phyloP scores from a whole-genome alignment of 2,329 filamentous ascomycete genomes.

The Microdochium nivale region DNA sequence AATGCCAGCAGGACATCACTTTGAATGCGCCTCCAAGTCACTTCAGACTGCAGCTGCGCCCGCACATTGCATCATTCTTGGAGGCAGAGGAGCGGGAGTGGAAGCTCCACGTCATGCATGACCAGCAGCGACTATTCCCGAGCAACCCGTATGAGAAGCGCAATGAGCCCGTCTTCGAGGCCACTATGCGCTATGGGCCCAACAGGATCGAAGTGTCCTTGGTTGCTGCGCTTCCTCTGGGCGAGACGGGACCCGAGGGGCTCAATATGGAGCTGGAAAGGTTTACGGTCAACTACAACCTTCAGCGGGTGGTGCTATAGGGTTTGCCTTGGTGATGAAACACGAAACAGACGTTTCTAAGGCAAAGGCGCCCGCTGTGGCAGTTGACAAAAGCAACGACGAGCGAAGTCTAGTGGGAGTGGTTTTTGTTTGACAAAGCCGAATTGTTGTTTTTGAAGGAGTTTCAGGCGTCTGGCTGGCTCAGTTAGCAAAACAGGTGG shows the following conservation, averaged over 20 bases:
- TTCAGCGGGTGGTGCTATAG: slow-evolving; percentile 23
- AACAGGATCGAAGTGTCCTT: slow-evolving; percentile 75
- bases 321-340: background rate
- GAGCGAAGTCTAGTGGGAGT: too few species aligned
- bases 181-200: slow-evolving; percentile 59
- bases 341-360: too few species aligned
- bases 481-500: too few species aligned
- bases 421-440: too few species aligned
- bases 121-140: slow-evolving; percentile 52
- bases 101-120: slow-evolving; percentile 66
- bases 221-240: slow-evolving; percentile 59
- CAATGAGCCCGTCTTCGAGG: slow-evolving; percentile 65
- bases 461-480: too few species aligned
- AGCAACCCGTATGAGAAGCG: slow-evolving; percentile 42
- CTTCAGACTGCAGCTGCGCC: slow-evolving; percentile 62
- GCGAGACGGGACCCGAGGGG: slow-evolving; percentile 45
- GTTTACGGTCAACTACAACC: slow-evolving; percentile 65
- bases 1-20: slow-evolving; percentile 64
- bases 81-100: slow-evolving; percentile 57
- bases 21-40: slow-evolving; percentile 60
- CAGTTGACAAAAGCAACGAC: too few species aligned
- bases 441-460: too few species aligned
- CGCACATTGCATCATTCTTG: slow-evolving; percentile 53
- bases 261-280: slow-evolving; percentile 70
- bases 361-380: too few species aligned